These are phyloP conservation scores for Saturnispora hagleri DNA, from an alignment of 805 yeast species.

Conservation along the genomic window DNA sequence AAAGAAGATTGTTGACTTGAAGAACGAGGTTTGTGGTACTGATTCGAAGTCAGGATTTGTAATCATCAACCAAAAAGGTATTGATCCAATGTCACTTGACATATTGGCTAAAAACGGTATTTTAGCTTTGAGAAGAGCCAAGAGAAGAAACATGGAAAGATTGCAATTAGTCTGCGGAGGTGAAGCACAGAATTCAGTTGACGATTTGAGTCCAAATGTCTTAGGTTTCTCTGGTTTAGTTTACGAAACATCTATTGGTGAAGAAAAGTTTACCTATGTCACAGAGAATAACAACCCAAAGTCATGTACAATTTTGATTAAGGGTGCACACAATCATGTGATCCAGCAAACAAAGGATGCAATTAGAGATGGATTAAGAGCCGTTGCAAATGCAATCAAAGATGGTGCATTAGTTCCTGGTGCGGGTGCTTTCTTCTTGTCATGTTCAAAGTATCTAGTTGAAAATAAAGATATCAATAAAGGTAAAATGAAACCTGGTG, in stretches of 20 bases:
- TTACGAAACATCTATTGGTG: constrained; percentile 83
- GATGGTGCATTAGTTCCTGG: constrained; percentile 89
- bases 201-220: constrained; percentile 70
- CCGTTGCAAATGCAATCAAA: constrained; percentile 83
- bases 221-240: constrained; percentile 88
- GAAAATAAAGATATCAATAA: constrained; percentile 46
- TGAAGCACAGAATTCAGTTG: constrained; percentile 95
- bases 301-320: constrained; percentile 83
- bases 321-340: constrained; percentile 86
- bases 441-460: constrained; percentile 62
- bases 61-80: constrained; percentile 95
- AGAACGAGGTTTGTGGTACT: constrained; percentile 81
- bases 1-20: constrained; percentile 82
- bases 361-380: constrained; percentile 91
- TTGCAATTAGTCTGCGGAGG: constrained; percentile 95
- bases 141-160: constrained; percentile 98
- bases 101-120: constrained; percentile 88
- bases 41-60: constrained; percentile 74
- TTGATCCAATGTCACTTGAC: constrained; percentile 96
- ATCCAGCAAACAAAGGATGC: constrained; percentile 94
- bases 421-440: constrained; percentile 90
- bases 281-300: constrained; percentile 86
- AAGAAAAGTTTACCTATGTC: constrained; percentile 93
- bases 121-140: constrained; percentile 93
- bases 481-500: constrained; percentile 85